Evolutionary conservation across 208 protist genomes (phyloP), one percentile per base, ranked within the genome.

Genomic region (Willaertia magna): DNA sequence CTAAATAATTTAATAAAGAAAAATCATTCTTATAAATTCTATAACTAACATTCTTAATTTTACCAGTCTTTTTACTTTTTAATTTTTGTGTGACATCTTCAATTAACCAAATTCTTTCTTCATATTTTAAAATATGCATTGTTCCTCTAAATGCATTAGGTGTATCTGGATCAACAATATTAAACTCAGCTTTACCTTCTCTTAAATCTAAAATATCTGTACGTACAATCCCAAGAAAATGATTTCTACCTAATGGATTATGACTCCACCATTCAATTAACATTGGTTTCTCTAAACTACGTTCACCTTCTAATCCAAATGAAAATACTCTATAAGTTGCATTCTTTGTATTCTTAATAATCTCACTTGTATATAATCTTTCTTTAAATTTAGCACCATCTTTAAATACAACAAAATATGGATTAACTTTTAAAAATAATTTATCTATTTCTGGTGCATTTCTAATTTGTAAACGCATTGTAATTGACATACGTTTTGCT

Each of bases 101-200:
- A 30, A 34, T 30, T 22, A 79, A 34, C 75, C 75, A 79, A 48
- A 79, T 79, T 48, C 75, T 44, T 79, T 79, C 75, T 79, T 79
- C 75, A 48, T 79, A 79, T 48, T 79, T 79, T 22, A 79, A 34
- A 48, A 79, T 11, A n/a, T 46, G 18, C 39, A 79, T 40, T 30
- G 39, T 79, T 26, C 75, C 75, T 34, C 75, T 9, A 14, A 42
- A 46, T 43, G 18, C 75, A 42, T n/a, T 48, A 14, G 75, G 75
- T 39, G 20, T 34, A 26, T 48, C 42, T 79, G 75, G 75, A 34
- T 79, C 30, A 34, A 46, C 22, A n/a, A 79, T 42, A 49, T 26
- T 44, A 48, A 48, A 79, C 39, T 79, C 75, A 79, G n/a, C 34
- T 48, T 48, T 47, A 30, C 42, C 42, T 30, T 44, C 20, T 49